Evolutionary conservation across 768 basidiomycete species (phyloP), one percentile per base, ranked within the genome.

Genomic region (Podaxis sp.): DNA sequence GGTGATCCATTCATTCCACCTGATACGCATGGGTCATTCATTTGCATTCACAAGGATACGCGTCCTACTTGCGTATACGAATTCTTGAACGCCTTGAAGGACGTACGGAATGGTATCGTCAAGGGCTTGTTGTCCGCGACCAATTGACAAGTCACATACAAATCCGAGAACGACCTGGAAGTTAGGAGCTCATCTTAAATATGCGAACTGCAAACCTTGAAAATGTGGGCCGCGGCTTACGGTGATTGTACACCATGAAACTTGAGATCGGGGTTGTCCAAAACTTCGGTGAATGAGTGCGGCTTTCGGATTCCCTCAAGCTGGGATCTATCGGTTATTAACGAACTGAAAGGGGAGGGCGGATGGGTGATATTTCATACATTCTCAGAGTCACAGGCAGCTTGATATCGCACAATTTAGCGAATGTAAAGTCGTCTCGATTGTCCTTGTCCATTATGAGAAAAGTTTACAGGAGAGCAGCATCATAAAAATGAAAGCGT

Each of bases 1-100:
- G 0, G 90, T 88, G 42, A 99, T 86, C 85, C 89, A 91, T 77
- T 98, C 94, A 69, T 98, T 98, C 96, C 96, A 99, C 28, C 90
- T 93, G 64, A 21, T 61, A n/a, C 9, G 27, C 42, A 21, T 13
- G 11, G 11, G 27, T 47, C 21, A 42, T 10, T 32, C 14, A 3
- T 16, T 18, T 47, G 28, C 27, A 21, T 14, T 13, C 38, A 9
- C 23, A 57, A 35, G 11, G 14, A 44, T 40, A 23, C 42, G 54
- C 28, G 25, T 42, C 38, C 13, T 68, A 66, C 87, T 62, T 63
- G 93, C 92, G 79, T 87, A 68, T 93, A 91, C 42, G 76, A 82
- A 61, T 82, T 86, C 76, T 91, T 93, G 80, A 97, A 97, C 2
- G 92, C 83, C 73, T 95, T 96, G 82, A 92, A 94, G 1, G 91